phyloP scores from a whole-genome alignment of 2,329 filamentous ascomycete genomes.

The Rutstroemia sp. region DNA sequence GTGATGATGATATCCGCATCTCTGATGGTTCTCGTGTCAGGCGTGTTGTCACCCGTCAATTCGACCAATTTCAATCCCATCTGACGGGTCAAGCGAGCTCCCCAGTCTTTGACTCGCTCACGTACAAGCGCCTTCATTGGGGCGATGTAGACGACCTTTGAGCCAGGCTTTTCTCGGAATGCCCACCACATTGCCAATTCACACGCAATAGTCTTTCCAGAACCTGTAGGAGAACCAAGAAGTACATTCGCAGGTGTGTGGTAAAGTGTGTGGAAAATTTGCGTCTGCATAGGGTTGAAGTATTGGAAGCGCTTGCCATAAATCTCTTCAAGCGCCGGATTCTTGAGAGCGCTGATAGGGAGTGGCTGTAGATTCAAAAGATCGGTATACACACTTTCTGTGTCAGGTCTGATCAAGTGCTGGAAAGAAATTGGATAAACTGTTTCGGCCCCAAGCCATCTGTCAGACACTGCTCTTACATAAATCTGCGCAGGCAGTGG shows the following conservation, averaged over 20 bases:
- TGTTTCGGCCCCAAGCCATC: constrained; percentile 94
- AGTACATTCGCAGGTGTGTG: constrained; percentile 88
- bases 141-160: constrained; percentile 97
- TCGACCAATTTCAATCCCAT: constrained; percentile 90
- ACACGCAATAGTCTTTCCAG: constrained; percentile 93
- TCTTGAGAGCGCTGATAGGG: constrained; percentile 79
- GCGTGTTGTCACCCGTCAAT: constrained; percentile 95
- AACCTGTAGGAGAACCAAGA: constrained; percentile 90
- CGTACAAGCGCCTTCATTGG: constrained; percentile 98
- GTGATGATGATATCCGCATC: constrained; percentile 98
- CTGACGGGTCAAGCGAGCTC: constrained; percentile 68
- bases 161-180: constrained; percentile 86
- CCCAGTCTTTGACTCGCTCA: constrained; percentile 94
- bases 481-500: constrained; percentile 95
- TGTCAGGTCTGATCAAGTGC: constrained; percentile 93
- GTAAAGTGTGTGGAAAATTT: constrained; percentile 95
- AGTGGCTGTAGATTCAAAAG: constrained; percentile 86
- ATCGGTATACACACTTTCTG: constrained; percentile 95
- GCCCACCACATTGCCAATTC: constrained; percentile 99
- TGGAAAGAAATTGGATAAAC: constrained; percentile 95
- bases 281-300: constrained; percentile 99
- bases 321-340: constrained; percentile 77
- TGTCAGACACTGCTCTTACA: constrained; percentile 85
- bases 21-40: constrained; percentile 89
- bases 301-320: constrained; percentile 86